Base-by-base conservation (phyloP, 2,329 filamentous ascomycete species). In the Fusarium odoratissimum region DNA sequence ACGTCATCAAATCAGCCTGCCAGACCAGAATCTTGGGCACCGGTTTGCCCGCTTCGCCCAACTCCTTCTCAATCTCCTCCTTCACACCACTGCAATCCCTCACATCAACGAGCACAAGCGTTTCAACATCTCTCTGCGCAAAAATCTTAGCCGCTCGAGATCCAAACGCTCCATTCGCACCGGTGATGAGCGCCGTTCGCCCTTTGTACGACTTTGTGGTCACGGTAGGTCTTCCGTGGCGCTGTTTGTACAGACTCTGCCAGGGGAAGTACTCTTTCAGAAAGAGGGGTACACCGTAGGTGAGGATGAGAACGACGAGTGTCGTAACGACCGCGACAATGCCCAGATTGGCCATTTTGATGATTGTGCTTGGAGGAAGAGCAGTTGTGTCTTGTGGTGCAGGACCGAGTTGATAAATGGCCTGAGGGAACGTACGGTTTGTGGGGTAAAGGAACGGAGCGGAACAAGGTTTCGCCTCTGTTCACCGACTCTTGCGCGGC, bases 1-100 rank as follows among this genome's bases (percentile, higher is more conserved):
- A 83, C 8, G 77, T 74, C 81, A 83, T 82, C 59, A 83, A 75
- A 62, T 83, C 80, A 59, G 80, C 77, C 37, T 81, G 74, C 81
- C 81, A 82, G 21, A 82, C 76, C 6, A 82, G 64, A 42, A 83
- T 82, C 12, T 72, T 79, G 3, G 81, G 80, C 13, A 58, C 55
- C 23, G 74, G 44, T 64, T 78, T 80, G 25, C 71, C 66, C 46
- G 42, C 12, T 3, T 74, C 77, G 1, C 23, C 59, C 42, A 80
- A 73, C 52, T 81, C 81, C 2, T 73, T 67, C 72, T 80, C 78
- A 44, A 83, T 83, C 64, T 82, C 60, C 60, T 76, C 46, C 66
- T 82, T 80, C 63, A 83, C 76, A 10, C 64, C 73, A 10, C 60
- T 63, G 33, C 79, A 80, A 52, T 83, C 79, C 52, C 55, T 80